Evolutionary conservation across 2,329 filamentous ascomycete species (phyloP).

Genomic region (Epichloe baconii): DNA sequence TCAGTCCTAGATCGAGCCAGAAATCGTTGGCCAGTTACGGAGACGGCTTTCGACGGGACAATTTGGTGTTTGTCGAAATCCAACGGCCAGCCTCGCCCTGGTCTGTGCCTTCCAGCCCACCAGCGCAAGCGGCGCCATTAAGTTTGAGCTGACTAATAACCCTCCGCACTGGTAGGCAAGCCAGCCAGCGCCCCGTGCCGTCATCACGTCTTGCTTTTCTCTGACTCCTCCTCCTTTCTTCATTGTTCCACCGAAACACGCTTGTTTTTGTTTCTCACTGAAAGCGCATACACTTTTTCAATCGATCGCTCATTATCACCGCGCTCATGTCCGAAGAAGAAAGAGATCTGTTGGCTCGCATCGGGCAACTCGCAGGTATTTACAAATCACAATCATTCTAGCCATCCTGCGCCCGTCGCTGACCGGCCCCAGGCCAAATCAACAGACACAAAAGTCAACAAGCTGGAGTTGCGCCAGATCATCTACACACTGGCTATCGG

Average conservation of each 20-base stretch:
- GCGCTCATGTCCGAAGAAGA: slow-evolving; percentile 35
- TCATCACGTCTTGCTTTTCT: neutral
- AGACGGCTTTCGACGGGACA: too few relatives aligned
- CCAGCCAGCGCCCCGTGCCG: neutral
- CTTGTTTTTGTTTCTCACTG: neutral
- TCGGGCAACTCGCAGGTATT: slow-evolving; percentile 37
- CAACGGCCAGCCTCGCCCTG: too few relatives aligned
- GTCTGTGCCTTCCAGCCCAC: neutral
- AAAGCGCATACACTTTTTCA: neutral
- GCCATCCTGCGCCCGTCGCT: slow-evolving; percentile 8
- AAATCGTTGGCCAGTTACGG: too few relatives aligned
- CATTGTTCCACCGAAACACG: neutral
- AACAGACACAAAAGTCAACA: slow-evolving; percentile 63
- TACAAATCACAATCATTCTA: neutral
- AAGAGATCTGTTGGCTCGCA: slow-evolving; percentile 39
- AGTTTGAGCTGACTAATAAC: too few relatives aligned
- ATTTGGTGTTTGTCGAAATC: too few relatives aligned
- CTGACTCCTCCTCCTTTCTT: neutral
- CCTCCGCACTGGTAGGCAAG: too few relatives aligned
- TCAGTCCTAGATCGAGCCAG: too few relatives aligned
- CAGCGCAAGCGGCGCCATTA: neutral
- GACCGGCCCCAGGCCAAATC: slow-evolving; percentile 50
- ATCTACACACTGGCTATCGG: slow-evolving; percentile 19
- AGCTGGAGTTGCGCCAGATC: slow-evolving; percentile 21
- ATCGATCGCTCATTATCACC: neutral